These are phyloP conservation scores for Cryptococcus neoformans DNA, from an alignment of 1,284 basidiomycete genomes.

Conservation along the genomic window DNA sequence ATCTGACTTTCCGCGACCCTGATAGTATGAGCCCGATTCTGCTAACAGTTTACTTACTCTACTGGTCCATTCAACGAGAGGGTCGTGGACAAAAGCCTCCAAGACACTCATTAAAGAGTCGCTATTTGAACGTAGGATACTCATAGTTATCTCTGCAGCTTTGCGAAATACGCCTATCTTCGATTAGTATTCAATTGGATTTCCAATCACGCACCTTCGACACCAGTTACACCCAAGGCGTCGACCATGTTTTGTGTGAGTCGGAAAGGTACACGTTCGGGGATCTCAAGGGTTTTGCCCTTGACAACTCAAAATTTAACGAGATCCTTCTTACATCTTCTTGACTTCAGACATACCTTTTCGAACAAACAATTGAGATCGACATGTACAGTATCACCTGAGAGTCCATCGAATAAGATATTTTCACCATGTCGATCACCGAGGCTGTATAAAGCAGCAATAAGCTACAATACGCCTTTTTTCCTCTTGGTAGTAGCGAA, in stretches of 20 bases:
- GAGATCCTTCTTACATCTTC: neutral
- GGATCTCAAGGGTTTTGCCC: slow-evolving; percentile 84
- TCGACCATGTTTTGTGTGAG: slow-evolving; percentile 93
- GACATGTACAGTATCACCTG: slow-evolving; percentile 92
- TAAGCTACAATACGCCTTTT: neutral
- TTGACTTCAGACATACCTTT: slow-evolving; percentile 57
- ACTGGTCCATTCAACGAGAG: slow-evolving; percentile 93
- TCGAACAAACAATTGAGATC: slow-evolving; percentile 99
- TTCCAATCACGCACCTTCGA: slow-evolving; percentile 63
- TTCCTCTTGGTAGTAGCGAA: neutral
- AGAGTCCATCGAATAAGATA: slow-evolving; percentile 84
- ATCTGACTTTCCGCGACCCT: slow-evolving; percentile 25
- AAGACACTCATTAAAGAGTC: slow-evolving; percentile 95
- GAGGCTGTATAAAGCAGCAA: slow-evolving; percentile 56
- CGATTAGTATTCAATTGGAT: neutral
- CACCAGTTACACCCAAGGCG: slow-evolving; percentile 88
- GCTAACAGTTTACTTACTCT: slow-evolving; percentile 40
- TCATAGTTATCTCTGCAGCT: slow-evolving; percentile 87
- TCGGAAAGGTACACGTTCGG: slow-evolving; percentile 92
- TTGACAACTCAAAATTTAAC: slow-evolving; percentile 34
- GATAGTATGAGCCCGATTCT: slow-evolving; percentile 11
- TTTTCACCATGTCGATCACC: slow-evolving; percentile 98
- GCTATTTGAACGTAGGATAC: slow-evolving; percentile 82
- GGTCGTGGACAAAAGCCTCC: slow-evolving; percentile 97
- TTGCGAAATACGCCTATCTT: slow-evolving; percentile 79